Evolutionary conservation across 805 yeast genomes (phyloP), one percentile per base, ranked within the genome.

Genomic region (Lachancea mirantina): DNA sequence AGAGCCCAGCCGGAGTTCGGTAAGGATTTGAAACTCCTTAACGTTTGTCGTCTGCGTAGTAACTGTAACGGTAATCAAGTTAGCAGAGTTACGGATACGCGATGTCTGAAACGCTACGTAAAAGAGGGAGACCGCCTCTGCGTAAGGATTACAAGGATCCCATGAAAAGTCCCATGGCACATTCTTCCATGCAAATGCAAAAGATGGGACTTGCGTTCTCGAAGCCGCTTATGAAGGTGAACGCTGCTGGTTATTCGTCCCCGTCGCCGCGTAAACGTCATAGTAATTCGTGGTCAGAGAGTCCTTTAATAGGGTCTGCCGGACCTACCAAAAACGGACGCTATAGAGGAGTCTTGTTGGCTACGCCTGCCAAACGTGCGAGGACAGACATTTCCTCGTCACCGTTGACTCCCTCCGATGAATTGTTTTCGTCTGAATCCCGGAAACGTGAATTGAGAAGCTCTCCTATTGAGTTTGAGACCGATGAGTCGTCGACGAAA

Each of bases 71-170:
- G n/a, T n/a, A n/a, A n/a, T n/a, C n/a, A n/a, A n/a, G n/a, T n/a
- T n/a, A n/a, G n/a, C n/a, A n/a, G n/a, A n/a, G n/a, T n/a, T n/a
- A n/a, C n/a, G n/a, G n/a, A n/a, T n/a, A n/a, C n/a, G n/a, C n/a
- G n/a, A n/a, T n/a, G n/a, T n/a, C n/a, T n/a, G n/a, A n/a, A n/a
- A 28, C 22, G 11, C 26, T 30, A 19, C 49, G 40, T 33, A 51
- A 48, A 26, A 47, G 63, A 36, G 63, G 63, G 4, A 49, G 63
- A 47, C 63, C 63, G 6, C 55, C 57, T 9, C 48, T 58, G 8
- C 47, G 52, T 8, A 58, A 56, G 37, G 46, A 52, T 17, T 58
- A 58, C 28, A 45, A 47, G 7, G 49, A 57, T 32, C 62, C 62
- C 8, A 39, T 56, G 45, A 49, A 55, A 32, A 49, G 56, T 10